Evolutionary conservation across 2,329 filamentous ascomycete species (phyloP), one percentile per base, ranked within the genome.

Genomic region (Cytospora chrysosperma): DNA sequence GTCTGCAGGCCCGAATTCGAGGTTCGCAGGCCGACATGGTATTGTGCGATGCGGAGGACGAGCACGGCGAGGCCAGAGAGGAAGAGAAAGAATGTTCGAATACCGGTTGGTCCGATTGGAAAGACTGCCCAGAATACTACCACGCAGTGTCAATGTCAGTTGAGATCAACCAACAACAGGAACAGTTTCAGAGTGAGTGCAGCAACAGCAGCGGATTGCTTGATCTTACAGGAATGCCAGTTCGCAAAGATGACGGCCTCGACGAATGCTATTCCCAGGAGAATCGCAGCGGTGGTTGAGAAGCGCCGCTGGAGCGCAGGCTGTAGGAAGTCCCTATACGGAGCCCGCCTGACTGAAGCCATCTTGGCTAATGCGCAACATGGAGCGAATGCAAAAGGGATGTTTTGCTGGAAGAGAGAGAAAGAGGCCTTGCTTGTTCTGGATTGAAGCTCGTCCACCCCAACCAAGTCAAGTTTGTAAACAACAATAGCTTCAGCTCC

Each of bases 261-360:
- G 43, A 85, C 61, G 74, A 95, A 96, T 72, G 91, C 92, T 62
- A 92, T 80, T 55, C 82, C 77, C 12, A 95, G 78, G 17, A 93
- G 81, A 67, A 91, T 79, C 17, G 85, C 82, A 55, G 90, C 89
- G 15, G 92, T 92, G 67, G 88, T 88, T 56, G 90, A 89, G 77
- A 97, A 98, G 71, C 93, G 87, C 71, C 91, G 85, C 76, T 98
- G 94, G 68, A 97, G 81, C 59, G 90, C 88, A 56, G 94, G 93
- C 66, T 94, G 96, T 69, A 97, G 80, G 75, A 96, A 96, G 79
- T 97, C 92, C 81, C 92, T 90, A 78, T 97, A 96, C 56, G 84
- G 81, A 71, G 80, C 78, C 72, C 75, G 84, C 82, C 81, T 86
- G 78, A 79, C 82, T 73, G 77, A 79, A 72, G 82, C 79, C 82